Base-by-base conservation (phyloP, 352 stramenopile genomes). In the Phytophthora idaei region DNA sequence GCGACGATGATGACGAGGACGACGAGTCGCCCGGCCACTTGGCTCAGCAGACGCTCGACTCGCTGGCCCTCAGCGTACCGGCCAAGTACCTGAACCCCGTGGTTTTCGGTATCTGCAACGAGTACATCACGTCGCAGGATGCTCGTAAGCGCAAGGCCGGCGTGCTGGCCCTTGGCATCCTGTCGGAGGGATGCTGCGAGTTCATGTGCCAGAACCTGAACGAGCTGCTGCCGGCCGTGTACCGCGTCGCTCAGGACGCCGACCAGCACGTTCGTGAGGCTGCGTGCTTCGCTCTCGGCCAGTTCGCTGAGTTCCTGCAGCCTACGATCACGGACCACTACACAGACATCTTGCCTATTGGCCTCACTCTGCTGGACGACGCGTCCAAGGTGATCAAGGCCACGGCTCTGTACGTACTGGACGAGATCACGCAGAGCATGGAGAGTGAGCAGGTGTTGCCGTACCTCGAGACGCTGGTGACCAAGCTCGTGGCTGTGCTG, bases 351-450 rank as follows among this genome's bases (percentile, higher is more conserved):
- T 71, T 99, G 28, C 97, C 97, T 0, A 97, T 98, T 67, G 95
- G 98, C 44, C 98, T 99, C 57, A 71, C 82, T 17, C 77, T 99
- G 5, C 77, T 99, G 10, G 96, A 99, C 61, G 97, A 99, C 76
- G 76, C 73, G 41, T 94, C 81, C 34, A 90, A 97, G 64, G 90
- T 92, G 25, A 97, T 99, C 63, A 96, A 99, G 80, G 96, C 94
- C 7, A 98, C 97, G 10, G 97, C 93, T 41, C 96, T 98, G 64
- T 99, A 99, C 71, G 97, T 99, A 11, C 85, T 99, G 45, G 97
- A 99, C 80, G 98, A 99, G 80, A 99, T 99, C 76, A 99, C 97
- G 58, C 97, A 99, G 86, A 96, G 92, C 67, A 96, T 99, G 85
- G 95, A 99, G 63, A 96, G 89, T 32, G 83, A 98, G 49, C 94